Evolutionary conservation across 169 alveolate species (phyloP), one percentile per base, ranked within the genome.

Genomic region (Eimeria maxima): DNA sequence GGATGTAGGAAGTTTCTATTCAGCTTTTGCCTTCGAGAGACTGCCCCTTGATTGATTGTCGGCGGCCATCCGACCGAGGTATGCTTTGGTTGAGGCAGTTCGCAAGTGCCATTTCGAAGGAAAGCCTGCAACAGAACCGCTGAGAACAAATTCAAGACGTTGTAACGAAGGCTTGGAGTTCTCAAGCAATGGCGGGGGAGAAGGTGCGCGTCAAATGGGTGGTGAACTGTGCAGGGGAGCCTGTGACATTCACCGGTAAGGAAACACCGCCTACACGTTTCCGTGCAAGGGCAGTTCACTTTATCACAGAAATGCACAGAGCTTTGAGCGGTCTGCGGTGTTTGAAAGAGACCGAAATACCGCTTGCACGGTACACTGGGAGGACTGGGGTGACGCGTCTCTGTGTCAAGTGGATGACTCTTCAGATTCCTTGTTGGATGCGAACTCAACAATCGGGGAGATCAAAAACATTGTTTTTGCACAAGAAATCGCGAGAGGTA

Each of bases 191-290:
- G 93, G 93, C 80, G 60, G 93, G 93, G 57, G 93, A 86, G 80
- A 86, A 86, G 60, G 93, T 60, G 45, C 93, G 93, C 78, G 93
- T 86, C 80, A 86, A 86, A 42, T 86, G 93, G 93, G 93, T 86
- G 80, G 93, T 86, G 18, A 86, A 86, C 93, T 86, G 93, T 60
- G 24, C 93, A n/a, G 93, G 93, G 24, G 93, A 86, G 93, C 93
- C 93, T 44, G 67, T 69, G 78, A 86, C 93, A 57, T 86, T 86
- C 78, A 86, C 74, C 55, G 93, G 93, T 86, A 45, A 86, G 78
- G 44, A 50, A 47, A 55, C 90, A 76, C 29, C 24, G 13, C 90
- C 53, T 53, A 50, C 27, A 14, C 90, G 29, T 81, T 45, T n/a
- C n/a, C n/a, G 44, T 11, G 57, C 57, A 29, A 22, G 60, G 20